Conservation (phyloP, 306 rosid genomes). For the Quercus gilva region DNA sequence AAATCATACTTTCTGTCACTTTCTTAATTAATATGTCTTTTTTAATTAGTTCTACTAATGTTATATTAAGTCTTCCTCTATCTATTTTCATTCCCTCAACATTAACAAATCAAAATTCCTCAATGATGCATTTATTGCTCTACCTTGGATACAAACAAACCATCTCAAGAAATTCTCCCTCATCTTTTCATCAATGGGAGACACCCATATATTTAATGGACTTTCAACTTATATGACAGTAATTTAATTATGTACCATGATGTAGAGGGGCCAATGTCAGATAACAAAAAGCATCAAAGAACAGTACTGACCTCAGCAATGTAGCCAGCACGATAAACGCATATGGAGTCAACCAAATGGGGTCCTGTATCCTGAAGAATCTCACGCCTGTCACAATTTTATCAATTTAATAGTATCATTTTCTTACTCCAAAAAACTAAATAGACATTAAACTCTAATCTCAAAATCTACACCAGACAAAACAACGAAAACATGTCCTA, state of each 20-base stretch:
- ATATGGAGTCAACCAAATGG: constrained; percentile 57
- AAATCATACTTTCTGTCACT: too few relatives aligned
- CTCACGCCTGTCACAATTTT: constrained; percentile 60
- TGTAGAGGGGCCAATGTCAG: neutral
- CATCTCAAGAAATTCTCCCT: too few relatives aligned
- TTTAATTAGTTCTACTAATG: too few relatives aligned
- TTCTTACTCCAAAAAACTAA: constrained; percentile 12
- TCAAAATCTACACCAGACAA: constrained; percentile 9
- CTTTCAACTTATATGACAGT: neutral
- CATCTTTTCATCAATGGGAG: too few relatives aligned
- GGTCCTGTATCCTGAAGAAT: constrained; percentile 82
- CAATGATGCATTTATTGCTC: too few relatives aligned
- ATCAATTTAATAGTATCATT: constrained; percentile 23
- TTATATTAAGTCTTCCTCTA: too few relatives aligned
- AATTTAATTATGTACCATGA: neutral
- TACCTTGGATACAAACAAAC: too few relatives aligned
- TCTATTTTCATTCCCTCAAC: too few relatives aligned
- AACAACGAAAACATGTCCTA: constrained; percentile 8
- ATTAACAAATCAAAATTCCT: too few relatives aligned
- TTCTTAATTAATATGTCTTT: too few relatives aligned
- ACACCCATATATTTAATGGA: too few relatives aligned
- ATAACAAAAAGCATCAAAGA: neutral
- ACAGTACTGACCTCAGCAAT: constrained; percentile 58
- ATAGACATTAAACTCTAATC: constrained; percentile 10
- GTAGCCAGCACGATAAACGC: constrained; percentile 92